A percentile compares a stretch with the other conserved stretches of the same genome.
Evolutionary conservation across 2,329 filamentous ascomycete species (phyloP).

Genomic region (Verticillium klebahnii): DNA sequence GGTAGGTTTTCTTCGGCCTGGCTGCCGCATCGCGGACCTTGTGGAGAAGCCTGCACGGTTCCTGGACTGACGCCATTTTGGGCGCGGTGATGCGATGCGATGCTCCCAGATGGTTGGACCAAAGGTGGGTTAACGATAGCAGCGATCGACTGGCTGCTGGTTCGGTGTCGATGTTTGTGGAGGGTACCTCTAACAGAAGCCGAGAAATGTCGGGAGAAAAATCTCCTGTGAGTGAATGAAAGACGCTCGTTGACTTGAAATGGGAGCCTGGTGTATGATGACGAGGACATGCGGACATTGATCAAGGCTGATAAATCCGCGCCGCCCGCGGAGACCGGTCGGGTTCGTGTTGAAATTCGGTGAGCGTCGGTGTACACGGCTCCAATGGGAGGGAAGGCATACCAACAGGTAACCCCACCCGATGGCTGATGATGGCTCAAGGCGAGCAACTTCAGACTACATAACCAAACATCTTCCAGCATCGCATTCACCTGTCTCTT

Average conservation of each 20-base stretch:
- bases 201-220: neutral
- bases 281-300: neutral
- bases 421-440: too few relatives aligned
- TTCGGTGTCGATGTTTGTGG: neutral
- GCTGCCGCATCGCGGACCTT: neutral
- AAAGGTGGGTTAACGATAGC: neutral
- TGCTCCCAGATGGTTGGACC: neutral
- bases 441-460: too few relatives aligned
- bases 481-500: too few relatives aligned
- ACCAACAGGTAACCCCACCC: too few relatives aligned
- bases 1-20: constrained; percentile 15
- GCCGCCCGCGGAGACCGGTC: too few relatives aligned
- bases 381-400: too few relatives aligned
- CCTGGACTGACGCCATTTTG: constrained; percentile 2
- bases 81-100: neutral
- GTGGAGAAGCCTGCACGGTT: neutral
- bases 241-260: neutral
- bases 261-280: neutral
- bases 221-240: neutral
- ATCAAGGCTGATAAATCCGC: neutral
- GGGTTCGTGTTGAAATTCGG: neutral
- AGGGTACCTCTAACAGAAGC: neutral
- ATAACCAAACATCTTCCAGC: too few relatives aligned
- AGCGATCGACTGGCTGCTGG: neutral
- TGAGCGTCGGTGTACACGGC: neutral